Base-by-base conservation (phyloP, 768 basidiomycete genomes). In the Mycena vulgaris region DNA sequence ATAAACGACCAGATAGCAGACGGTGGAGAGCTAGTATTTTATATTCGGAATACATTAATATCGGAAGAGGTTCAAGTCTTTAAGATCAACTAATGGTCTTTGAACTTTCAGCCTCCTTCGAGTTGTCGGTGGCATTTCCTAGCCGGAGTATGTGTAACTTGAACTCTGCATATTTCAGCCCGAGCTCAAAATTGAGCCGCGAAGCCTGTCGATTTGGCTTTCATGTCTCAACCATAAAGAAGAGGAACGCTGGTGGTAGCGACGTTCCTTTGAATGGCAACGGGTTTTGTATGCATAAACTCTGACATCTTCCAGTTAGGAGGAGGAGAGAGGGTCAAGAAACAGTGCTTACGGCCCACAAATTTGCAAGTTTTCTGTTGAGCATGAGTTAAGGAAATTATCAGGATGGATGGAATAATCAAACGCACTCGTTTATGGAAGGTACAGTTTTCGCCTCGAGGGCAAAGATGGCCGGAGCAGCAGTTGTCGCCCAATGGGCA, bases 381-480 rank as follows among this genome's bases (percentile, higher is more conserved):
- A 25, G 10, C 47, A n/a, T 6, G 8, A 57, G 10, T 56, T 33
- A 23, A 53, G 30, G 59, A 63, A 39, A 42, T 48, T 51, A n/a
- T 1, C 33, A 62, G 40, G 49, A 31, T 3, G 4, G 76, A 37
- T 70, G 60, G 62, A 83, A 80, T 66, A 79, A n/a, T 80, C 69
- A 80, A 82, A 70, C 79, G 80, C 9, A 76, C 78, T 63, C 76
- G 76, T 65, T 81, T 82, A 19, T 63, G 66, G 62, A 76, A 81
- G 10, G 52, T 2, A 69, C 84, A 85, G 59, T 75, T 80, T 0
- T 75, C 56, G 3, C 83, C 82, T 42, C 75, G 75, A 23, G 84
- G 83, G 55, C 84, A 85, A 47, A 60, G 60, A 69, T 85, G 84
- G 16, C 80, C 81, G 64, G 80, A 80, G 59, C 74, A 72, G 60